phyloP scores from a whole-genome alignment of 768 basidiomycete genomes.

The Rhodocollybia butyracea region DNA sequence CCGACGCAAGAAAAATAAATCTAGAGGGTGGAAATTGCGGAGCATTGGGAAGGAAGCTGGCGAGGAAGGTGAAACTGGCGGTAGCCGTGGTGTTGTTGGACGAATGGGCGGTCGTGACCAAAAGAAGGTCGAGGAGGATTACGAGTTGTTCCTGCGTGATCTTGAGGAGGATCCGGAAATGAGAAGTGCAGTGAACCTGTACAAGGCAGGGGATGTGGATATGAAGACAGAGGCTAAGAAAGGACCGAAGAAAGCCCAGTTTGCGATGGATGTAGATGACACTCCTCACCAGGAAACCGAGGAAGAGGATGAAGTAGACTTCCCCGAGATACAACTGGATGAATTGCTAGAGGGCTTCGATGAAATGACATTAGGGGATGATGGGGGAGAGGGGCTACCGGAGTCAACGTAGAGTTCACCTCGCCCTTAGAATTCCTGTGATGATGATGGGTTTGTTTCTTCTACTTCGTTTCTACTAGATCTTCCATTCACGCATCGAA shows the following conservation, averaged over 20 bases:
- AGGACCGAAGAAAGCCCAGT: slow-evolving; percentile 44
- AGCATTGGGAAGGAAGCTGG: slow-evolving; percentile 92
- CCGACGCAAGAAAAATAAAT: slow-evolving; percentile 83
- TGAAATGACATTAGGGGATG: slow-evolving; percentile 79
- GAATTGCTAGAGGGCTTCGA: slow-evolving; percentile 92
- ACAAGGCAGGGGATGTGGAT: slow-evolving; percentile 59
- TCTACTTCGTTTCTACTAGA: too few species aligned
- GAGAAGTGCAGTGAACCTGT: slow-evolving; percentile 82
- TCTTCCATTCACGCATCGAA: too few species aligned
- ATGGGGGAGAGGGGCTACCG: slow-evolving; percentile 25
- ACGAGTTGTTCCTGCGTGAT: slow-evolving; percentile 92
- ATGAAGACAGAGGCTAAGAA: slow-evolving; percentile 37
- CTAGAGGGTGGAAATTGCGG: slow-evolving; percentile 83
- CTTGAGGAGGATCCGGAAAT: slow-evolving; percentile 94
- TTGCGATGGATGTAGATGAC: slow-evolving; percentile 71
- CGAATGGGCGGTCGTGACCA: slow-evolving; percentile 86
- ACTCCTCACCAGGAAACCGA: slow-evolving; percentile 24
- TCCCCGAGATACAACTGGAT: slow-evolving; percentile 82
- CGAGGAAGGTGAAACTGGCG: slow-evolving; percentile 78
- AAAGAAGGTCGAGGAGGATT: slow-evolving; percentile 94
- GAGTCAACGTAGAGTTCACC: slow-evolving; percentile 4
- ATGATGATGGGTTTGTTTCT: too few species aligned
- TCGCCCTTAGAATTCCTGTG: too few species aligned
- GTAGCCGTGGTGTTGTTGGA: slow-evolving; percentile 83
- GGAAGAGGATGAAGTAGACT: slow-evolving; percentile 62